Base-by-base conservation (phyloP, 495 filamentous ascomycete species). In the Daldinia grandis region DNA sequence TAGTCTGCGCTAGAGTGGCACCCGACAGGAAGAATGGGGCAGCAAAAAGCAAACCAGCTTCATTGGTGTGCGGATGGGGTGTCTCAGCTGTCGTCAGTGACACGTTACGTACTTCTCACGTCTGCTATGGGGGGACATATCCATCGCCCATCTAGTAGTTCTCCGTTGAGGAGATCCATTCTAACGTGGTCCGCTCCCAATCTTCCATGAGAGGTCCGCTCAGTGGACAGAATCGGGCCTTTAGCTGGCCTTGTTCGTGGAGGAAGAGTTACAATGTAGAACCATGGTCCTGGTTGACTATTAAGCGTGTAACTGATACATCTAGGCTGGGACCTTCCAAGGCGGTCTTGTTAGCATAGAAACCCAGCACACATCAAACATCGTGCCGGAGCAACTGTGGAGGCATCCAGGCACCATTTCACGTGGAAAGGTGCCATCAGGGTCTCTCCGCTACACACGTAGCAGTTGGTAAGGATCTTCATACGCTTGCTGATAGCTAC, bases 361-460 rank as follows among this genome's bases (percentile, higher is more conserved):
- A 58, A 35, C 35, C 42, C 30, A 55, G 57, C 31, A 38, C 57
- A 40, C 58, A 59, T 64, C 61, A 44, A 49, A 55, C 54, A 53
- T 60, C 44, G 47, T 19, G 55, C 56, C 55, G 64, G 55, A 47
- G 55, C 69, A 37, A 62, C 38, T 47, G 38, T 58, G 38, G 69
- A 30, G 50, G 49, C 62, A 68, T 62, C 60, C 40, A 68, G 40
- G 47, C 60, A 58, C 35, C 54, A 49, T 47, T 53, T 73, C 70
- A 69, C 65, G 70, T 73, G 70, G 70, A 68, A 60, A 59, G 50
- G 61, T 69, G 57, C 65, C 70, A 66, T 73, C 70, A 69, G 58
- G 70, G 65, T 73, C 64, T 65, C 65, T 66, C 56, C 64, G 69
- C 60, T 65, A 55, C 56, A 27, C 31, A 35, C 30, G 30, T 50